Percentiles rank a stretch among this genome's conserved stretches.
Conservation (phyloP, 2,329 filamentous ascomycete species). For the Stachybotrys elegans region DNA sequence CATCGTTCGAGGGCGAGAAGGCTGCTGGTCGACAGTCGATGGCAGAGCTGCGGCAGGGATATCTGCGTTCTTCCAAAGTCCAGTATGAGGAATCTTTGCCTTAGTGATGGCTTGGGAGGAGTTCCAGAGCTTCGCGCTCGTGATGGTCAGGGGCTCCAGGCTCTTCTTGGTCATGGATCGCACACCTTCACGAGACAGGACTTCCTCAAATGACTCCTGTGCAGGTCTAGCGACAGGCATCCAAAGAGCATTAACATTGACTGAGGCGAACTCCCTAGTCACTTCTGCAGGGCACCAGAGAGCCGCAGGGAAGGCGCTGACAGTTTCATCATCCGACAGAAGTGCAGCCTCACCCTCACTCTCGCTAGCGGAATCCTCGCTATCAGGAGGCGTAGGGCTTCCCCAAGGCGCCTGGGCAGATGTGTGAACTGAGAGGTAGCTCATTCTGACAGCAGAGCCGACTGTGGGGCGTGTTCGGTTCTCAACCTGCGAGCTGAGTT, state of each 20-base stretch:
- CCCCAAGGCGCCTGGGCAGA: slow-evolving; percentile 30
- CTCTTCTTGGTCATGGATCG: neutral
- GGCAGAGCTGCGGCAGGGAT: too few species aligned
- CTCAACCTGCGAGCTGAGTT: too few species aligned
- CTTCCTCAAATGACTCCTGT: neutral
- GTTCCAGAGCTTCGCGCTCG: neutral
- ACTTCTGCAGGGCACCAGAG: slow-evolving; percentile 11
- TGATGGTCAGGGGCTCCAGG: neutral
- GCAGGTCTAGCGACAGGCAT: neutral
- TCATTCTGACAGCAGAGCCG: slow-evolving; percentile 17
- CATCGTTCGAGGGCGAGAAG: slow-evolving; percentile 41
- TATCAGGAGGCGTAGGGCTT: slow-evolving; percentile 52
- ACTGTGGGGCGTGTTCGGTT: slow-evolving; percentile 4
- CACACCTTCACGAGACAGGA: neutral
- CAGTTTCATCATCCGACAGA: neutral
- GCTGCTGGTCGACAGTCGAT: too few species aligned
- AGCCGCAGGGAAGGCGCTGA: neutral
- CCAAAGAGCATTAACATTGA: neutral
- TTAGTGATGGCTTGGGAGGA: neutral
- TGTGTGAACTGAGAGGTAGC: slow-evolving; percentile 27
- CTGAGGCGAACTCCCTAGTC: neutral
- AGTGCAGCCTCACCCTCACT: slow-evolving; percentile 11
- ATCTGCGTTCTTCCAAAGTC: neutral
- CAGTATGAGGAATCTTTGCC: neutral
- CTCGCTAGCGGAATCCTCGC: slow-evolving; percentile 38